phyloP scores from a whole-genome alignment of 345 rosid genomes.

The Clarkia xantiana region DNA sequence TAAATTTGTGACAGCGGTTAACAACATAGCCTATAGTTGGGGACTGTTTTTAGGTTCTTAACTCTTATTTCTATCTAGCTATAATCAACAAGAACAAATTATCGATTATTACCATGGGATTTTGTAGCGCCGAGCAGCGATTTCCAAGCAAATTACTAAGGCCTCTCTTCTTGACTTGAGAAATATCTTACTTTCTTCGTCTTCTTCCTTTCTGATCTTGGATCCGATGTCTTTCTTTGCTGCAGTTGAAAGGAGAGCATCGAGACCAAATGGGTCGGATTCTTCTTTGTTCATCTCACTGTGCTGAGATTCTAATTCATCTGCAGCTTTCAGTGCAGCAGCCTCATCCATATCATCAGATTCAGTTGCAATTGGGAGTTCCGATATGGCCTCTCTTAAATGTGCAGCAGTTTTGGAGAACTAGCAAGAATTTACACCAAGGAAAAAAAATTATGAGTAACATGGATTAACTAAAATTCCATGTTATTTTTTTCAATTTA shows the following conservation, averaged over 20 bases:
- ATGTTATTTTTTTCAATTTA: too few species aligned
- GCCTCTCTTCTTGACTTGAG: constrained; percentile 75
- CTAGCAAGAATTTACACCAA: constrained; percentile 19
- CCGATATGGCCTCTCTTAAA: constrained; percentile 50
- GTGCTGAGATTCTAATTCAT: constrained; percentile 13
- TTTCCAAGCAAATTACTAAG: constrained; percentile 69
- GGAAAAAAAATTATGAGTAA: background rate
- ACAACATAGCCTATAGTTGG: too few species aligned
- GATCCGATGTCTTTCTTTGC: constrained; percentile 43
- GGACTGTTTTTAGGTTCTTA: too few species aligned
- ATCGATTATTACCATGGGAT: constrained; percentile 45
- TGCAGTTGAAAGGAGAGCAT: constrained; percentile 43
- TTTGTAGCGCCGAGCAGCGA: constrained; percentile 83
- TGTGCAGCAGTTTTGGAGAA: constrained; percentile 64
- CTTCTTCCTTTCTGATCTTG: constrained; percentile 33
- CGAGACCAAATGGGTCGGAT: constrained; percentile 91
- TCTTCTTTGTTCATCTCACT: constrained; percentile 32
- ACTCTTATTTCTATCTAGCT: too few species aligned
- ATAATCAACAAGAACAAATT: too few species aligned
- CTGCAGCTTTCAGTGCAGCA: constrained; percentile 31
- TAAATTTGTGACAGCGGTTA: too few species aligned
- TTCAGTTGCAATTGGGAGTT: constrained; percentile 61
- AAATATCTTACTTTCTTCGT: constrained; percentile 44
- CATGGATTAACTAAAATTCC: too few species aligned
- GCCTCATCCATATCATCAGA: constrained; percentile 75